Evolutionary conservation across 1,284 basidiomycete species (phyloP), one percentile per base, ranked within the genome.

Genomic region (Ustilago shanxiensis): DNA sequence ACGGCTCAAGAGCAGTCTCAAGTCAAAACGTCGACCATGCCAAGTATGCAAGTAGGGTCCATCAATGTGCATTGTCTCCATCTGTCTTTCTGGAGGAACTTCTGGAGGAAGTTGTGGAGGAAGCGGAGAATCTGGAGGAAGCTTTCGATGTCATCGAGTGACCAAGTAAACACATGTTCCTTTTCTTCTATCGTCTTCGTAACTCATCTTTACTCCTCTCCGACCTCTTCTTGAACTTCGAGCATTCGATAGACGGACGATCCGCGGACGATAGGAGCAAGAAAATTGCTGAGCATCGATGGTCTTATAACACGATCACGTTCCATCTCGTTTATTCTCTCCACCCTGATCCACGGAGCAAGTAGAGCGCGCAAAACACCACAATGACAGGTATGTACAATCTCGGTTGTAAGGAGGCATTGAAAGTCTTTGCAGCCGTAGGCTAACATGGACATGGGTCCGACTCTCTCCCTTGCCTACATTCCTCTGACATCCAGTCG

Each of bases 341-440:
- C 13, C 14, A 22, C 2, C 9, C 14, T 28, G 4, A 29, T 44
- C 54, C 16, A 57, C 28, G 16, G 18, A 45, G 14, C 47, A 28
- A 26, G 7, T 5, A 33, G n/a, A 44, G 29, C 2, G 3, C 18
- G 22, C 11, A 29, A 29, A 16, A 60, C 11, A n/a, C 45, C 33
- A 62, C 35, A 41, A 66, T 66, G 64, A 66, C 64, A 55, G 64
- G 64, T 66, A 41, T 49, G 64, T 37, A n/a, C 41, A n/a, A 44
- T 20, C n/a, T 18, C 20, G 20, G 18, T 11, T 44, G 41, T 22
- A 22, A 44, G 41, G 41, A n/a, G 41, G 41, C 41, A 44, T 20
- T 7, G 7, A 24, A 6, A 24, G 11, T 11, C n/a, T n/a, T n/a
- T n/a, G n/a, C n/a, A n/a, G n/a, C n/a, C 29, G 33, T 9, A 14